These are phyloP conservation scores for Plasmodium coatneyi DNA, from an alignment of 169 alveolate species.

Conservation along the genomic window DNA sequence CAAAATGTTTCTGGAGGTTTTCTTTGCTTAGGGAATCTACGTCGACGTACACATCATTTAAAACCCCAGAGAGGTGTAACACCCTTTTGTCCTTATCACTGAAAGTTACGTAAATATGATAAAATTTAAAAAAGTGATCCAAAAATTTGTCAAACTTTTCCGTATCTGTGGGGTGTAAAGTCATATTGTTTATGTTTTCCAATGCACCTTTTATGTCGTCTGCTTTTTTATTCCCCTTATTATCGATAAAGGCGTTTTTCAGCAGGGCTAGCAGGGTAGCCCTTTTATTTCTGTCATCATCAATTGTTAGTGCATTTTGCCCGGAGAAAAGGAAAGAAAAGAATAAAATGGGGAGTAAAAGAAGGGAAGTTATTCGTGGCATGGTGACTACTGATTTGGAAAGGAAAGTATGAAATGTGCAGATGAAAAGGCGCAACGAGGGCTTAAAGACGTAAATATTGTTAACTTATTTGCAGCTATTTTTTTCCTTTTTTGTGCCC, in stretches of 20 bases:
- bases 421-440: background rate
- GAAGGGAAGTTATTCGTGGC: conserved; percentile 3
- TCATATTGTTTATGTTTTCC: conserved; percentile 8
- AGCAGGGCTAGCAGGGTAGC: conserved; percentile 47
- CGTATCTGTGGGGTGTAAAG: conserved; percentile 7
- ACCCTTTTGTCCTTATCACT: conserved; percentile 32
- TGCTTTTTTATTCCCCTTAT: conserved; percentile 7
- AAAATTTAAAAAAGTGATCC: conserved; percentile 7
- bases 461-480: background rate
- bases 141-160: conserved; percentile 48
- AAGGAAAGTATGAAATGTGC: background rate
- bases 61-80: conserved; percentile 40
- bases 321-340: conserved; percentile 7
- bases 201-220: conserved; percentile 28
- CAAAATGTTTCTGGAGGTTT: conserved; percentile 14
- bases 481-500: background rate
- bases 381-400: background rate
- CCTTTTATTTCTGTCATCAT: conserved; percentile 13
- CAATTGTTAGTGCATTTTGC: conserved; percentile 18
- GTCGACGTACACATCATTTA: conserved; percentile 35
- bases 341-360: conserved; percentile 7
- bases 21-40: conserved; percentile 2
- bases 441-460: background rate
- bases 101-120: conserved; percentile 6
- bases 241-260: conserved; percentile 38